Base-by-base conservation (phyloP, 805 yeast genomes). In the Kluyveromyces siamensis region DNA sequence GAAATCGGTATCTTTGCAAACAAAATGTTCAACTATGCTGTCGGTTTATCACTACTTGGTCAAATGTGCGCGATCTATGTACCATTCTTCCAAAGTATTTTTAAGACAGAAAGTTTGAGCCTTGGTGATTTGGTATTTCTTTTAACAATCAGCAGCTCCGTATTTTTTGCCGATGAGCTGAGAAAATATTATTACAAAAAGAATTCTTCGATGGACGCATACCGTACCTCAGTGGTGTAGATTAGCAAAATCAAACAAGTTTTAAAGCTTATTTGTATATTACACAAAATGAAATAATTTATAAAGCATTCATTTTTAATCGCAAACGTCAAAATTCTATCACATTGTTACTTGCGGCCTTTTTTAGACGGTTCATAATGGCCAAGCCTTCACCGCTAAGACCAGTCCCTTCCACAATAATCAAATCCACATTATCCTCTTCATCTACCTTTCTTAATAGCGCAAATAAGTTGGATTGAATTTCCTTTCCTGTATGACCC, bases 61-160 rank as follows among this genome's bases (percentile, higher is more conserved):
- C 98, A 93, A 69, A 66, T 93, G 52, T 85, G 95, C 64, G 99
- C 96, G 14, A 83, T 93, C 48, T 93, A 93, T 64, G 76, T 91
- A 41, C 96, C 97, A 51, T 89, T 90, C 59, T 86, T 93, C 75
- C 99, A 93, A 69, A 64, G 79, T 8, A 79, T 93, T 49, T 93
- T 93, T 76, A 96, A 93, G 65, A 93, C 99, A 3, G 99, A 93
- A 68, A 88, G 96, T 0, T 73, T 93, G 50, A 72, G 77, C 44
- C 61, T 89, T 8, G 68, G 74, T 14, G 99, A 93, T 65, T 67
- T 91, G 58, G 38, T 80, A 14, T 80, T 81, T 56, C 74, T 91
- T 59, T 52, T 78, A 3, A 51, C 69, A 14, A 69, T 90, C 35
- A 77, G 96, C 41, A 85, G 96, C 63, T 72, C 87, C 3, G 96